Base-by-base conservation (phyloP, 345 rosid species). In the Salix exigua region DNA sequence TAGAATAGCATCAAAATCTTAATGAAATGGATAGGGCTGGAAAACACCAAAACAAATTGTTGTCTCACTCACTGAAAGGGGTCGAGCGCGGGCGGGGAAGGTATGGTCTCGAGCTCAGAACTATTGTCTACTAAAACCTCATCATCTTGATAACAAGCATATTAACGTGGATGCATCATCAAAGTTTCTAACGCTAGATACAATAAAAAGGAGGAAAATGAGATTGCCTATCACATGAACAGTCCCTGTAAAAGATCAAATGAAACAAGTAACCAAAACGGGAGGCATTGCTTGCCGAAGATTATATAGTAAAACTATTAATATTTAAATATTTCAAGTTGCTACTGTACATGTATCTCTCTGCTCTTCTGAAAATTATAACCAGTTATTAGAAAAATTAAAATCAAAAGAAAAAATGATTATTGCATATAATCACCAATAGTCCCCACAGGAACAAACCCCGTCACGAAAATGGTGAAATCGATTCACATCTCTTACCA, bases 381-480 rank as follows among this genome's bases (percentile, higher is more conserved):
- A 13, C 40, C 44, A 62, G 65, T 74, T 44, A 74, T 74, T 63
- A 61, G 66, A 18, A 40, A 53, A 21, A 6, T 8, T 7, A 38
- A 33, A 60, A 60, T 0, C 11, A 35, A 25, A 40, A 61, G 31
- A 61, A 19, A 11, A 31, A 35, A 72, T 4, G 42, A 40, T 48
- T 12, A 23, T 13, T 25, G 69, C 37, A 70, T 61, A 37, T 42
- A 17, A 7, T 79, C 73, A 66, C 87, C 97, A 95, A 75, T 91
- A 93, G 84, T 91, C 97, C 67, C 93, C 90, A 83, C 97, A 92
- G 3, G 99, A 92, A 82, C 97, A 94, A 33, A 86, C 89, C 44
- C 97, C 97, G 65, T 91, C 81, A 26, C 70, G 84, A 31, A 95
- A 95, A 88, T 86, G 86, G 86, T 95, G 99, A 80, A 91, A 87